A percentile compares a stretch with the other conserved stretches of the same genome.
These are phyloP conservation scores for Ehretia macrophylla DNA, from an alignment of 257 asterid species.

Conservation along the genomic window DNA sequence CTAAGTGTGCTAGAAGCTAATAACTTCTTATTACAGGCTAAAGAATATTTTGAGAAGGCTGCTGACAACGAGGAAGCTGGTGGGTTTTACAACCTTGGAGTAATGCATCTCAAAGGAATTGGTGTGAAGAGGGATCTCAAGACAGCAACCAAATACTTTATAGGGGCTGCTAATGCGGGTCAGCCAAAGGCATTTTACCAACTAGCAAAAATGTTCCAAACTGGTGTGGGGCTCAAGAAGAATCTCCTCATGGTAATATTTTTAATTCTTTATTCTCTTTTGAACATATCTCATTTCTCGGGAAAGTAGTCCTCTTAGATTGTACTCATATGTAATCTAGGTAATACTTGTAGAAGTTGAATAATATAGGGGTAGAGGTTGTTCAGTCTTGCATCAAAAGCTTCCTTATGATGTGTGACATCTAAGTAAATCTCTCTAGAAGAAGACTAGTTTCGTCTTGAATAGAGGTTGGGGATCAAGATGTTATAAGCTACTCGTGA, in stretches of 20 bases:
- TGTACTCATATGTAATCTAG: background rate
- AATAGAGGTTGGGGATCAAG: no score
- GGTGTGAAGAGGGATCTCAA: conserved; percentile 88
- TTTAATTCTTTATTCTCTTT: background rate
- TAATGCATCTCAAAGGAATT: conserved; percentile 77
- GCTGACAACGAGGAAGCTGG: conserved; percentile 86
- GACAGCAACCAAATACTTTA: conserved; percentile 60
- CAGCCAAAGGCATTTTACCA: conserved; percentile 98
- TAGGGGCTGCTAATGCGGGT: conserved; percentile 72
- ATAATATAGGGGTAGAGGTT: no score
- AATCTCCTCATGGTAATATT: conserved; percentile 71
- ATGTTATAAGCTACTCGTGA: no score
- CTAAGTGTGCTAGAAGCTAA: background rate
- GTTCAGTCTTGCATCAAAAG: no score
- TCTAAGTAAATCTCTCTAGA: no score
- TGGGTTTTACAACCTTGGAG: conserved; percentile 95
- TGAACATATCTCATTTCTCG: background rate
- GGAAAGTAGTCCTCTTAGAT: no score
- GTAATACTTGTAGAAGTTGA: no score
- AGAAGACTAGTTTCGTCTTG: no score
- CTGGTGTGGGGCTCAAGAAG: conserved; percentile 89
- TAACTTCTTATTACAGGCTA: conserved; percentile 56
- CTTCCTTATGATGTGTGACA: no score
- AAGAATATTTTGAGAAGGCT: conserved; percentile 94
- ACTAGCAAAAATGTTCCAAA: conserved; percentile 94